Evolutionary conservation across 1,284 basidiomycete species (phyloP).

Genomic region (Takashimella tepidaria): DNA sequence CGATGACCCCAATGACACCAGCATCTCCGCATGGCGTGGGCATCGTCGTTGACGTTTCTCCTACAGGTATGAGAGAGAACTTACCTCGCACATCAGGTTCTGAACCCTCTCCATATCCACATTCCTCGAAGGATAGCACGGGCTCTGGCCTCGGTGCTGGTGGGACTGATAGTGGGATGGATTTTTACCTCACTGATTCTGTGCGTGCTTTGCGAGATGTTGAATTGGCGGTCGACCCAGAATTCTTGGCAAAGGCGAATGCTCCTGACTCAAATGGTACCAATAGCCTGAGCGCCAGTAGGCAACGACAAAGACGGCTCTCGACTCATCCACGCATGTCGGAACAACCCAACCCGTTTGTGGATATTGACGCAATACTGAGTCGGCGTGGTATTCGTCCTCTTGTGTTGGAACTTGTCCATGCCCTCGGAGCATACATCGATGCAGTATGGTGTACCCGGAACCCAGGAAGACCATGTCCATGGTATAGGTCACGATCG

Average conservation of each 20-base stretch:
- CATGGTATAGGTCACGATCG: slow-evolving; percentile 8
- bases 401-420: slow-evolving; percentile 39
- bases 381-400: slow-evolving; percentile 37
- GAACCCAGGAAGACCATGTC: slow-evolving; percentile 17
- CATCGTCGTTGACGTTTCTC: background rate
- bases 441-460: slow-evolving; percentile 36
- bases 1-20: background rate
- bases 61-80: background rate
- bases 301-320: slow-evolving; percentile 13
- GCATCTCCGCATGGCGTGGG: background rate
- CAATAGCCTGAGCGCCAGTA: slow-evolving; percentile 3
- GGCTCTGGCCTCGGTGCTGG: background rate
- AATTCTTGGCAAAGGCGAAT: slow-evolving; percentile 11
- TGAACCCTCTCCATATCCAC: background rate
- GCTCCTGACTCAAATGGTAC: background rate
- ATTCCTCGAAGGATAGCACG: background rate
- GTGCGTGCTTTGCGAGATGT: slow-evolving; percentile 36
- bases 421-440: slow-evolving; percentile 39
- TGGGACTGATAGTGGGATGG: slow-evolving; percentile 7
- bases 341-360: slow-evolving; percentile 36
- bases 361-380: slow-evolving; percentile 26
- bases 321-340: slow-evolving; percentile 31
- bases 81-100: slow-evolving; percentile 2
- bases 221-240: slow-evolving; percentile 40
- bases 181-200: slow-evolving; percentile 38